A percentile compares a stretch with the other conserved stretches of the same genome.
Conservation (phyloP, 2,329 filamentous ascomycete species). For the Rhinocladiella similis region DNA sequence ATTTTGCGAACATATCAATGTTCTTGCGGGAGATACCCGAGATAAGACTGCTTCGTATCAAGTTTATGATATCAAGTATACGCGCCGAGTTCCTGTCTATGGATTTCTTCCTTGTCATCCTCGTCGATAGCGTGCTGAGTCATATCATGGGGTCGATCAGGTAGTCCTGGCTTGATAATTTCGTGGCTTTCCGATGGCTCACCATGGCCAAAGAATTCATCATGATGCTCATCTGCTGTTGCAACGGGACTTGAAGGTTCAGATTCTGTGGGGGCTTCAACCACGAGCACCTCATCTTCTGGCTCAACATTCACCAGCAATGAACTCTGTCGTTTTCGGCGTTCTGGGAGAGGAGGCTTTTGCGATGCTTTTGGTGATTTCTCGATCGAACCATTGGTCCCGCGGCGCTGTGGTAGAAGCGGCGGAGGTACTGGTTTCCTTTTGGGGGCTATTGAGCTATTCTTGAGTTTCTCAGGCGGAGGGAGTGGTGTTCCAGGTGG, state of each 20-base stretch:
- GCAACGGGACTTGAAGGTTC: slow-evolving; percentile 58
- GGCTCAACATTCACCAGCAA: slow-evolving; percentile 34
- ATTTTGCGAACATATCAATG: too few relatives aligned
- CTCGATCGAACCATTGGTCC: slow-evolving; percentile 10
- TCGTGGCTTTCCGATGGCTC: slow-evolving; percentile 12
- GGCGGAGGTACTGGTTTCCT: slow-evolving; percentile 62
- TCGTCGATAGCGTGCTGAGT: neutral
- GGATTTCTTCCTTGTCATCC: neutral
- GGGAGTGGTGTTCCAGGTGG: slow-evolving; percentile 79
- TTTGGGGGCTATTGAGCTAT: slow-evolving; percentile 60
- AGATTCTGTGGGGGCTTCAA: slow-evolving; percentile 65
- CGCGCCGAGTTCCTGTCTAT: neutral
- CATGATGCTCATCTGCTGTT: slow-evolving; percentile 34
- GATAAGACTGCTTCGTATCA: too few relatives aligned
- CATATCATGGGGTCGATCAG: neutral
- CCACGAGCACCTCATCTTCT: slow-evolving; percentile 59
- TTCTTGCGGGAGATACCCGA: too few relatives aligned
- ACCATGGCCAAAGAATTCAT: slow-evolving; percentile 30
- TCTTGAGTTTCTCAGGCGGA: slow-evolving; percentile 61
- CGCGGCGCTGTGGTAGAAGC: slow-evolving; percentile 33
- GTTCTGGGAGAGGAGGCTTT: slow-evolving; percentile 46
- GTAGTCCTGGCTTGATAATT: neutral
- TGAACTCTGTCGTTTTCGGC: slow-evolving; percentile 42
- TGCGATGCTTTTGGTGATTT: slow-evolving; percentile 30
- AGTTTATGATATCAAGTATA: neutral